Percentiles rank a stretch among this genome's conserved stretches.
Conservation (phyloP, 768 basidiomycete species). For the Trametes sanguinea region DNA sequence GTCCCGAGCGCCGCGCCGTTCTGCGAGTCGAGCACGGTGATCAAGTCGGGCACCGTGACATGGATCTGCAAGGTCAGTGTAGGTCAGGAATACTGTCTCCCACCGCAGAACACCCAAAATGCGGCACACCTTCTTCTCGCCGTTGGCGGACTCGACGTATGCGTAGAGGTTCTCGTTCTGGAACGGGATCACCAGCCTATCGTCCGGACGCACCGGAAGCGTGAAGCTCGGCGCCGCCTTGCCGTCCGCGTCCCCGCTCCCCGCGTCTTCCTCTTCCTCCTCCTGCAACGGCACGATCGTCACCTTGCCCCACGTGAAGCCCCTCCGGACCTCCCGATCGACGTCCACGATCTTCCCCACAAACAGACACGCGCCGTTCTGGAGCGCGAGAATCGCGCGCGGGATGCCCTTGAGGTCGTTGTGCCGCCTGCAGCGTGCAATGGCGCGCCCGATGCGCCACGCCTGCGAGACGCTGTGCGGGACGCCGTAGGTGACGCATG, state of each 20-base stretch:
- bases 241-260: constrained; percentile 7
- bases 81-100: constrained; percentile 6
- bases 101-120: not conserved
- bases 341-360: constrained; percentile 60
- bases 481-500: constrained; percentile 35
- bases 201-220: constrained; percentile 30
- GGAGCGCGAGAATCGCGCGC: constrained; percentile 33
- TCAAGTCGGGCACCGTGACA: constrained; percentile 65
- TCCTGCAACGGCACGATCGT: constrained; percentile 33
- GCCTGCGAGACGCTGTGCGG: constrained; percentile 57
- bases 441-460: constrained; percentile 64
- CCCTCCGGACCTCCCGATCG: constrained; percentile 33
- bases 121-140: constrained; percentile 31
- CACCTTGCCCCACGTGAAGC: constrained; percentile 37
- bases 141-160: constrained; percentile 36
- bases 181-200: constrained; percentile 53
- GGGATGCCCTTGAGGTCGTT: constrained; percentile 42
- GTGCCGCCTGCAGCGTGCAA: constrained; percentile 51
- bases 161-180: constrained; percentile 64
- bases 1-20: constrained; percentile 63
- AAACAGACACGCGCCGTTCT: constrained; percentile 49
- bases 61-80: constrained; percentile 41
- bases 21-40: constrained; percentile 63
- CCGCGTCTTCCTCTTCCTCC: constrained; percentile 32
- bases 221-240: constrained; percentile 7